These are phyloP conservation scores for Schizochytrium sp. DNA, from an alignment of 108 stramenopile genomes.

Conservation along the genomic window DNA sequence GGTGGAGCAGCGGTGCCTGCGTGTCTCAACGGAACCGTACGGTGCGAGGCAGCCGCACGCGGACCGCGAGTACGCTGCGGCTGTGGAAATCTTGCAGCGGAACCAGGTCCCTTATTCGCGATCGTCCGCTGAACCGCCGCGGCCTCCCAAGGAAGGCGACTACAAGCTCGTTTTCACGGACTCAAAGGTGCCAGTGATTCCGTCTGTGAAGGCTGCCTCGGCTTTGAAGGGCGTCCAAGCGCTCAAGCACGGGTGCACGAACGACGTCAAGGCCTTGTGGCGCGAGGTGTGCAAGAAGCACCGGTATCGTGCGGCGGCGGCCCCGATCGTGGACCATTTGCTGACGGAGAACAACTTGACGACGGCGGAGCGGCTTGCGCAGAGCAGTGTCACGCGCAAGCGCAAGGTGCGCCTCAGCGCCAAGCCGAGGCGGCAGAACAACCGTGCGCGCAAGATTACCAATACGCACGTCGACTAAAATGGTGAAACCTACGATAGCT, in stretches of 20 bases:
- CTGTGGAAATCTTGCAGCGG: background rate
- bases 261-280: background rate
- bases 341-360: background rate
- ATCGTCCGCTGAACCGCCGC: background rate
- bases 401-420: background rate
- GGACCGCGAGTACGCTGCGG: background rate
- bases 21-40: background rate
- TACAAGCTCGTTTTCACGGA: background rate
- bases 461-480: background rate
- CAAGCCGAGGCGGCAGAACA: background rate
- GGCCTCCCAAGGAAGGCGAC: background rate
- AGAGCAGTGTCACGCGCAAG: background rate
- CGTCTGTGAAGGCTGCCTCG: background rate
- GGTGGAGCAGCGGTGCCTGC: background rate
- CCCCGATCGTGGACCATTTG: background rate
- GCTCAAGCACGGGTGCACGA: conserved; percentile 4
- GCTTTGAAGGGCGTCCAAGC: background rate
- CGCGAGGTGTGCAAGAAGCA: background rate
- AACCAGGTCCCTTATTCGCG: background rate
- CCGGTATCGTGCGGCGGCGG: background rate
- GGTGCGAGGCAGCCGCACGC: background rate
- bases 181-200: background rate
- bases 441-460: background rate
- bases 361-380: background rate
- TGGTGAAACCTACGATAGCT: no score